Base-by-base conservation (phyloP, 371 early-diverging fungal species). In the Mucor mucedo region DNA sequence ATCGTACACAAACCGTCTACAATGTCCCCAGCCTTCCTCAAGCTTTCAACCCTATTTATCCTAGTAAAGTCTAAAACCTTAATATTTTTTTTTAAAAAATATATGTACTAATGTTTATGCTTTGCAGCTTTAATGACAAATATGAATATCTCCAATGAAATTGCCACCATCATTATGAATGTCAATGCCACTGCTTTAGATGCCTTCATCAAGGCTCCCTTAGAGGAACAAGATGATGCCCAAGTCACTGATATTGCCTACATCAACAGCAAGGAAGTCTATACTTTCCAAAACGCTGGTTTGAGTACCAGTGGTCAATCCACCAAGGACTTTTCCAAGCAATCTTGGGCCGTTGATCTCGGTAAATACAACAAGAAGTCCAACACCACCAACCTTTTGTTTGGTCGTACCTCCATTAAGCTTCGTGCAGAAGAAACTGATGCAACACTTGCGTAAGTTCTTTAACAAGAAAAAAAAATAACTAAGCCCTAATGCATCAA, bases 301-400 rank as follows among this genome's bases (percentile, higher is more conserved):
- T 55, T 85, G 50, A 69, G 70, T 52, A 84, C 79, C 47, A 79
- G 82, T 29, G 86, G 86, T 44, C 79, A 85, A 68, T 82, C 83
- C 2, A 83, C 81, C 60, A 85, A 84, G 58, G 83, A 84, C 11
- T 85, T 77, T 55, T 62, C 80, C 29, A 79, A 82, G 62, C 86
- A 84, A 63, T 82, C 86, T 6, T 85, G 75, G 73, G 75, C 79
- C 62, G 62, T 85, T 66, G 71, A 75, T 38, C 71, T 85, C 35
- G 77, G 79, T 50, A 76, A 79, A 14, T 81, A 74, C 33, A 58
- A 62, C 44, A 69, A 70, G 58, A 78, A 77, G 27, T 72, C 66
- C 16, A 41, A 53, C 27, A 39, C 60, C 5, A 72, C 72, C 38
- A 52, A 55, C 29, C 58, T 70, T 0, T 69, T 84, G 50, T 84